Evolutionary conservation across 2,329 filamentous ascomycete species (phyloP).

Genomic region (Calcarisporium arbuscula): DNA sequence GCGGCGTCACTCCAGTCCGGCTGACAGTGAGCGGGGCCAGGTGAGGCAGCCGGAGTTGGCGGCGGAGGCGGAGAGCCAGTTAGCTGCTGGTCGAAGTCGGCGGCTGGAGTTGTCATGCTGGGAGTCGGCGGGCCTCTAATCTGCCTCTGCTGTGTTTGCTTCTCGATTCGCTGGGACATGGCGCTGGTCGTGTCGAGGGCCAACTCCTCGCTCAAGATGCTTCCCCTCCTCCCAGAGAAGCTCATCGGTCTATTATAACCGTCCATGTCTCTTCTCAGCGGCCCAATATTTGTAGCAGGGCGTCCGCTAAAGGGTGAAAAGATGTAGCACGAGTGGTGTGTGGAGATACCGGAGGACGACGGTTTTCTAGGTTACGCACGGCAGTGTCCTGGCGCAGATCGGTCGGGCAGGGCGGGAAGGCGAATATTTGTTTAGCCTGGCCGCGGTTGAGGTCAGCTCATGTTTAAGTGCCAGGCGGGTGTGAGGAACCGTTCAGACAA

Average conservation of each 20-base stretch:
- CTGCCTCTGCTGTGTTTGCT: conserved; percentile 35
- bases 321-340: too few species aligned
- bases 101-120: conserved; percentile 59
- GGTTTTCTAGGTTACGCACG: too few species aligned
- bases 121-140: conserved; percentile 57
- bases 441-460: too few species aligned
- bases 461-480: too few species aligned
- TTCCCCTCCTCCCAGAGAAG: conserved; percentile 57
- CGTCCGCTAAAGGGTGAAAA: too few species aligned
- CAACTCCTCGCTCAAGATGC: conserved; percentile 51
- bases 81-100: conserved; percentile 56
- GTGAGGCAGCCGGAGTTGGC: conserved; percentile 59
- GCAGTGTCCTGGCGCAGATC: too few species aligned
- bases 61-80: conserved; percentile 58
- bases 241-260: conserved; percentile 43
- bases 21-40: conserved; percentile 53
- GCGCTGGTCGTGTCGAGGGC: conserved; percentile 43
- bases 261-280: conserved; percentile 29
- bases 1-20: conserved; percentile 72
- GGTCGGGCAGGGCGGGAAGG: too few species aligned
- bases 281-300: too few species aligned
- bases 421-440: too few species aligned
- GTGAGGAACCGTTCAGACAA: too few species aligned
- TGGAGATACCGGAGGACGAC: too few species aligned
- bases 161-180: conserved; percentile 44